Base-by-base conservation (phyloP, 495 filamentous ascomycete genomes). In the Penicillium soppii region DNA sequence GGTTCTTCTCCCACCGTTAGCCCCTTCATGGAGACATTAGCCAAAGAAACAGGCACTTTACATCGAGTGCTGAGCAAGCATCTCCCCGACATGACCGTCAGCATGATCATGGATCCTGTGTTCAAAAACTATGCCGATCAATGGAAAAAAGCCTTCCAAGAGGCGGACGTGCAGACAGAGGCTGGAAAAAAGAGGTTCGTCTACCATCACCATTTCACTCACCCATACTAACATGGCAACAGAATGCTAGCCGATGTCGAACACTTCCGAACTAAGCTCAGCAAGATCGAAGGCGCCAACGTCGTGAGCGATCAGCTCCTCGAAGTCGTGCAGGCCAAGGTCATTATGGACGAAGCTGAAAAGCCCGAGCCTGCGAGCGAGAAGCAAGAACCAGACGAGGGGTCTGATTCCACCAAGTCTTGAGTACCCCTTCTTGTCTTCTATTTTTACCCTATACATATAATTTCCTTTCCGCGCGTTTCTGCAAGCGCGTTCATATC, bases 21-120 rank as follows among this genome's bases (percentile, higher is more conserved):
- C 56, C 66, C 85, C 16, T 96, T 95, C 66, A 95, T 99, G 87
- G 94, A 97, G 63, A 92, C 85, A 1, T 64, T 99, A 16, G 84
- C 85, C 1, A 95, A 90, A 61, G 94, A 97, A 59, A 97, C 94
- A 0, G 80, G 81, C 2, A 95, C 89, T 6, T 65, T 99, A 38
- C 89, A 97, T 61, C 85, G 90, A 10, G 92, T 96, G 10, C 73
- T 99, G 39, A 87, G 80, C 57, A 94, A 89, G 62, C 87, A 95
- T 68, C 72, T 98, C 7, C 85, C 87, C 1, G 89, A 91, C 43
- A 80, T 84, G 57, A 87, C 85, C 0, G 83, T 97, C 0, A 67
- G 73, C 35, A 82, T 90, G 73, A 97, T 98, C 63, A 96, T 97
- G 90, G 74, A 78, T 6, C 88, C 91, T 7, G 91, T 98, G 0